Evolutionary conservation across 768 basidiomycete species (phyloP), one percentile per base, ranked within the genome.

Genomic region (Tremella fuciformis): DNA sequence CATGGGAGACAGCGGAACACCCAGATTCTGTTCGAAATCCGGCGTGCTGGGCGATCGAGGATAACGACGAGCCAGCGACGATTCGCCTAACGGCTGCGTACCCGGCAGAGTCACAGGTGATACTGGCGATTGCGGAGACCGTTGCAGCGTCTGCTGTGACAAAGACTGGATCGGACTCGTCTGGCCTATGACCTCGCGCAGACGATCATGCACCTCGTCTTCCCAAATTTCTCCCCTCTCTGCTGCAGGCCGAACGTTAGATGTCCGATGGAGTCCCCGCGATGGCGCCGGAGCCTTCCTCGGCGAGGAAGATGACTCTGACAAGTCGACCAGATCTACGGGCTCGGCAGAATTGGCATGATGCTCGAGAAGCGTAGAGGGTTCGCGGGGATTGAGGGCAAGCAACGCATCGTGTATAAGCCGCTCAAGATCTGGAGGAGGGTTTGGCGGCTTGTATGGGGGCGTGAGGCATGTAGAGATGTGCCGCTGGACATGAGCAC

Each of bases 31-130:
- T 34, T 34, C 29, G 29, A 34, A 4, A 4, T 34, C 9, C 44
- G 42, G 42, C 16, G n/a, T 22, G 16, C n/a, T n/a, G 7, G 22
- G 22, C 6, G 42, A 46, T 46, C 60, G 52, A 13, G 57, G 41
- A 38, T 67, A 73, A 42, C 40, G 18, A 6, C 46, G 47, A 3
- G 64, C 71, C 2, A 73, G 54, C 4, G 53, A 48, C 8, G 68
- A 69, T 39, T 67, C 60, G 2, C 71, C 71, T 13, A 73, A 48
- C 15, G 71, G 66, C 53, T 69, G 68, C 16, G 71, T 73, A 2
- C 21, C 41, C 9, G 63, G 62, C 21, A 58, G 49, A 11, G 57
- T 18, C 6, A 49, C 22, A 21, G 61, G 57, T 1, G 55, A 52
- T 0, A 22, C 26, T 21, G 56, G 59, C 11, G 59, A 60, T 39